A percentile compares a stretch with the other conserved stretches of the same genome.
Conservation (phyloP, 1,284 basidiomycete species). For the Moesziomyces aphidis region DNA sequence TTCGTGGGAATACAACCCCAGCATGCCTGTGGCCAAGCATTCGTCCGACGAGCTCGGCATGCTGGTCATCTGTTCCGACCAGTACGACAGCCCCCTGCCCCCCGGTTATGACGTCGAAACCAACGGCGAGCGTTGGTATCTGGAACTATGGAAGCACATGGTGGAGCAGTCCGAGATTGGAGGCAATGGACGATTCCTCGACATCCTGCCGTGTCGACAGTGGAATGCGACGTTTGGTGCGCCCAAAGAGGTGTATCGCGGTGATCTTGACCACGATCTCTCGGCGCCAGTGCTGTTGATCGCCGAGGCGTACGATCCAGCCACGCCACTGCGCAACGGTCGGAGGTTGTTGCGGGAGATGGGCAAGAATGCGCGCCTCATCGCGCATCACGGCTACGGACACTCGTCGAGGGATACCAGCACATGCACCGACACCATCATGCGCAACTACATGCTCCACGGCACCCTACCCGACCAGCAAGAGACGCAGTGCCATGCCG, state of each 20-base stretch:
- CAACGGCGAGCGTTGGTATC: conserved; percentile 32
- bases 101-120: conserved; percentile 7
- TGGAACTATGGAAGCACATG: conserved; percentile 32
- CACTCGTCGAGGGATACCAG: conserved; percentile 37
- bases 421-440: conserved; percentile 26
- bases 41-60: conserved; percentile 26
- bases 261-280: conserved; percentile 23
- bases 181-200: conserved; percentile 35
- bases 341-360: conserved; percentile 26
- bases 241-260: conserved; percentile 39
- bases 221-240: conserved; percentile 24
- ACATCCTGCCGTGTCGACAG: conserved; percentile 47
- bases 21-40: background rate
- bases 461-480: conserved; percentile 18
- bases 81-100: conserved; percentile 25
- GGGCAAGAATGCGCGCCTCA: conserved; percentile 38
- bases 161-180: conserved; percentile 30
- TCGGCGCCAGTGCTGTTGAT: conserved; percentile 31
- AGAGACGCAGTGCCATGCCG: conserved; percentile 32
- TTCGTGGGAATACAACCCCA: conserved; percentile 39
- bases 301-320: conserved; percentile 42
- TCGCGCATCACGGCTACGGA: conserved; percentile 38
- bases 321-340: conserved; percentile 40
- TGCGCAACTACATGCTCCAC: conserved; percentile 23
- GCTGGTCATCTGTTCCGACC: conserved; percentile 46